Evolutionary conservation across 2,329 filamentous ascomycete species (phyloP), one percentile per base, ranked within the genome.

Genomic region (Venturia oleaginea): DNA sequence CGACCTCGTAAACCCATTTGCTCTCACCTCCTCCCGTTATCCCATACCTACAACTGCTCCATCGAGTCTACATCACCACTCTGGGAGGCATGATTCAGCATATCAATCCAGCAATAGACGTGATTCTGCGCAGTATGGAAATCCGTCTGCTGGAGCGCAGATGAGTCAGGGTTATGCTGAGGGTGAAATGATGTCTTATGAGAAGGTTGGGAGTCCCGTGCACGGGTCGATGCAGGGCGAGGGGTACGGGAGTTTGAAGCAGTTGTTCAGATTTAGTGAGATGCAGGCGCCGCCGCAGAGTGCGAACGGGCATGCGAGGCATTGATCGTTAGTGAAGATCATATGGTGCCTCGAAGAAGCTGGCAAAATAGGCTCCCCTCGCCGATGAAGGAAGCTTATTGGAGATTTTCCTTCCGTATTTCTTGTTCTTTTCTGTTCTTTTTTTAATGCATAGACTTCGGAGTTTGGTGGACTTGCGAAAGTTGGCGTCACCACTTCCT

Each of bases 221-320:
- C n/a, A n/a, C n/a, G 5, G 24, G 17, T n/a, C 10, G 2, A 11
- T 2, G 17, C 34, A 55, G n/a, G 34, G 17, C 0, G 54, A 17
- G 38, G 59, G 30, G 32, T 73, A 76, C 64, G 73, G 75, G 32
- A 76, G 74, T 66, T 69, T 77, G 48, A 74, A 73, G 34, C 72
- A 70, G 30, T 64, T 77, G 37, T 72, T 77, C 54, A 43, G 54
- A 5, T 65, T 64, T 40, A 60, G 27, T 40, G 61, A 59, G 61
- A 64, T 64, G 64, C 61, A 64, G 51, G 64, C 64, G 70, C 72
- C 54, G 70, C 70, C 46, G 24, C 34, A 27, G 43, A 43, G 17
- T n/a, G 40, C 42, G 43, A 57, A 46, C n/a, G 48, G 59, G 62
- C n/a, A 37, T 24, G n/a, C 34, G 7, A 54, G 40, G 10, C 24